Base-by-base conservation (phyloP, 2,329 filamentous ascomycete species). In the Teratosphaeria epicoccoides region DNA sequence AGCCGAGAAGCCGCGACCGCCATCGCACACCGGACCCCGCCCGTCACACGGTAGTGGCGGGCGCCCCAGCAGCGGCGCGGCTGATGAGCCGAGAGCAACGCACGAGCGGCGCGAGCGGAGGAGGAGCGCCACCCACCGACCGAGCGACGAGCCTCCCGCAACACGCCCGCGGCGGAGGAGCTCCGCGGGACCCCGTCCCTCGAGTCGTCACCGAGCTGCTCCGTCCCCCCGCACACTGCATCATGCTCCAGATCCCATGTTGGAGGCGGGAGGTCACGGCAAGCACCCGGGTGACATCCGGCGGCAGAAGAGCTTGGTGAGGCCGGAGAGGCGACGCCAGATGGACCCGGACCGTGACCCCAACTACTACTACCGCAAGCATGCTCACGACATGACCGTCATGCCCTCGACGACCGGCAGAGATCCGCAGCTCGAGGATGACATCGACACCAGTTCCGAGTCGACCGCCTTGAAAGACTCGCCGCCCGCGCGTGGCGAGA, bases 361-460 rank as follows among this genome's bases (percentile, higher is more conserved):
- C 12, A 94, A 97, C 68, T 98, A 96, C 66, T 81, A 96, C 71
- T 98, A 98, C 70, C 83, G 88, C 60, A 87, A 95, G 68, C 90
- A 95, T 79, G 89, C 94, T 9, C 87, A 89, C 62, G 87, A 91
- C 58, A 96, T 98, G 89, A 79, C 84, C 51, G 85, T 89, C 4
- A 76, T 88, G 58, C 93, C 94, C 0, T 97, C 93, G 0, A 86
- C 88, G 6, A 97, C 93, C 0, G 93, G 93, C 55, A 87, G 95
- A 61, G 90, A 97, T 62, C 88, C 90, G 2, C 81, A 95, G 49
- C 71, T 87, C 50, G 91, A 96, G 68, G 55, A 75, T 48, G 72
- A 70, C 17, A 71, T 76, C 53, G 66, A 66, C 2, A 82, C 78
- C 0, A 79, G 76, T 62, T 79, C 87, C 20, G 86, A 87, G 52